Percentiles rank a stretch among this genome's conserved stretches.
Conservation (phyloP, 2,329 filamentous ascomycete species). For the Colletotrichum neosansevieriae region DNA sequence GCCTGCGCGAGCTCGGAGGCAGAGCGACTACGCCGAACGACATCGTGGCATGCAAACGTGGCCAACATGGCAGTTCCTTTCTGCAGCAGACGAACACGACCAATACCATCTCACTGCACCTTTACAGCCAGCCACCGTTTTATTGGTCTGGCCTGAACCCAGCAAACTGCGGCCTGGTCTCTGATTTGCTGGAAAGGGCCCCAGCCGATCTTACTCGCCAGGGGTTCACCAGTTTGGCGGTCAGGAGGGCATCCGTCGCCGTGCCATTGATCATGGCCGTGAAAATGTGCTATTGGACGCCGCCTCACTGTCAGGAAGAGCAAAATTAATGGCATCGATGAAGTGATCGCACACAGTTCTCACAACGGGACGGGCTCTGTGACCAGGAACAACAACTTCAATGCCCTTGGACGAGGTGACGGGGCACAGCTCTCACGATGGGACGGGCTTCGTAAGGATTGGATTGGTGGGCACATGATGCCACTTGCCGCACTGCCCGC, state of each 20-base stretch:
- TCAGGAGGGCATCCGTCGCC: neutral
- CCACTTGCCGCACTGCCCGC: no score
- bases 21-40: neutral
- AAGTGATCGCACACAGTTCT: no score
- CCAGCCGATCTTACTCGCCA: slow-evolving; percentile 1
- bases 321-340: no score
- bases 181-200: slow-evolving; percentile 15
- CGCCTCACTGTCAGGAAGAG: no score
- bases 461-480: no score
- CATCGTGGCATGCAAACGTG: neutral
- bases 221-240: neutral
- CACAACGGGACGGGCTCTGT: no score
- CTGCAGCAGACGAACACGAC: slow-evolving; percentile 18
- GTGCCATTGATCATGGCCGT: neutral
- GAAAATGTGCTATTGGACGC: no score
- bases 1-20: neutral
- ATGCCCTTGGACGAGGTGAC: no score
- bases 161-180: neutral
- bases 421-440: no score
- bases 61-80: slow-evolving; percentile 19
- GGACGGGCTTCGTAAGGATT: no score
- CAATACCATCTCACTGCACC: neutral
- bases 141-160: slow-evolving; percentile 25
- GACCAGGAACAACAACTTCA: no score
- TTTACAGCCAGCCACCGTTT: slow-evolving; percentile 19